Evolutionary conservation across 2,329 filamentous ascomycete genomes (phyloP).

Genomic region (Hypomyces perniciosus): DNA sequence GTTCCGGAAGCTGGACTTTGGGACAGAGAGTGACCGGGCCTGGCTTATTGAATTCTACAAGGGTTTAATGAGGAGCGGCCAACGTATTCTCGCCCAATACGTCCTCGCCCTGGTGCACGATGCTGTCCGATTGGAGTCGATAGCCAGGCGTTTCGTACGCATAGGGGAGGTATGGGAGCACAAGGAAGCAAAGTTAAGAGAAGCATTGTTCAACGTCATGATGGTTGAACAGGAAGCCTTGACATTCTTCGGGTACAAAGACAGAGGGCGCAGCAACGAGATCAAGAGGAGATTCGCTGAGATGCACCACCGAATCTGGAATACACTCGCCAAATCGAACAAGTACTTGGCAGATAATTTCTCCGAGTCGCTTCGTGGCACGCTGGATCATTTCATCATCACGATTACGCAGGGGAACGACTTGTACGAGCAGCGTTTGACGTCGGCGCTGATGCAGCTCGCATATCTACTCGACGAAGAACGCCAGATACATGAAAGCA

Average conservation of each 20-base stretch:
- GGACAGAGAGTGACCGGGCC: background rate
- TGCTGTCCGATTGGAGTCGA: constrained; percentile 12
- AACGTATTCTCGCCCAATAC: constrained; percentile 15
- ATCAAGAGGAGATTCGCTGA: background rate
- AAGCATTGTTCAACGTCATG: background rate
- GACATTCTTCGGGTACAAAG: background rate
- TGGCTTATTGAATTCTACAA: background rate
- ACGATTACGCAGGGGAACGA: background rate
- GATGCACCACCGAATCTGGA: background rate
- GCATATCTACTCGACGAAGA: constrained; percentile 13
- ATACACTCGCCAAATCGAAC: background rate
- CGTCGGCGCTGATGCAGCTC: constrained; percentile 16
- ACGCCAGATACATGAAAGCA: constrained; percentile 15
- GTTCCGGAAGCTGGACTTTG: background rate
- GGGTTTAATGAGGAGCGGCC: background rate
- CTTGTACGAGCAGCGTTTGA: constrained; percentile 13
- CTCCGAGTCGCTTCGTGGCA: background rate
- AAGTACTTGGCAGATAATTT: background rate
- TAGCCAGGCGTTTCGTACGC: constrained; percentile 11
- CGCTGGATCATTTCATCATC: background rate
- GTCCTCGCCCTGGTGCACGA: constrained; percentile 17
- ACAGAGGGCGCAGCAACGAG: background rate
- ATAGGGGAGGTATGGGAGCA: constrained; percentile 5
- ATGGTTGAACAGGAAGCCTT: background rate
- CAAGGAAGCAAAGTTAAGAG: background rate